Evolutionary conservation across 352 stramenopile genomes (phyloP), one percentile per base, ranked within the genome.

Genomic region (Phytophthora pinifolia): DNA sequence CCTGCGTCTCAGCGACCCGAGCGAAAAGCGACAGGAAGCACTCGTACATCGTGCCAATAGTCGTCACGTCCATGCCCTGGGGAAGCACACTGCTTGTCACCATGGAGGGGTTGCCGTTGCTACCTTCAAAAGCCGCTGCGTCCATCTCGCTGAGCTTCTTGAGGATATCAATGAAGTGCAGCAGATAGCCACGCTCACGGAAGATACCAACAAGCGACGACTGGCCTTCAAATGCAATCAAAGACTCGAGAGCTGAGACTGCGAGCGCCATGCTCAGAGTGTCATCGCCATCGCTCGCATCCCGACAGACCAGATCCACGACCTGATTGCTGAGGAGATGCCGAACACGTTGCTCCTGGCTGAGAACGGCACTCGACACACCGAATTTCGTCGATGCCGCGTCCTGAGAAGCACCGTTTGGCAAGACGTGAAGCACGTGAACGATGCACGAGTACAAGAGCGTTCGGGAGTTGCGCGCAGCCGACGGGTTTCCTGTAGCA

Each of bases 111-210:
- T 78, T 59, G 5, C 56, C 68, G 29, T 64, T 62, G 31, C 60
- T 70, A 9, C 68, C 72, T 42, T 88, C 79, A 25, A 89, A 75
- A 3, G 65, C 64, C 1, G 41, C 46, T 43, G 76, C 75, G 27
- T 92, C 82, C 54, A 89, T 79, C 52, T 92, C 77, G 46, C 76
- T 83, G 7, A 92, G 53, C 20, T 88, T 78, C 35, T 76, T 72
- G 63, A 92, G 89, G 9, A 94, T 70, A 6, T 81, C 78, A 51
- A 92, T 78, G 18, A 94, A 89, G 57, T 92, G 84, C 37, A 91
- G 56, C 29, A 94, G 70, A 52, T 88, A 89, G 5, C 83, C 83
- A 48, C 79, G 79, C 46, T 92, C 83, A 43, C 83, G 77, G 51
- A 89, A 79, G 17, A 73, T 61, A 44, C 79, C 72, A 39, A 86